Evolutionary conservation across 2,329 filamentous ascomycete genomes (phyloP).

Genomic region (Penicillium paneum): DNA sequence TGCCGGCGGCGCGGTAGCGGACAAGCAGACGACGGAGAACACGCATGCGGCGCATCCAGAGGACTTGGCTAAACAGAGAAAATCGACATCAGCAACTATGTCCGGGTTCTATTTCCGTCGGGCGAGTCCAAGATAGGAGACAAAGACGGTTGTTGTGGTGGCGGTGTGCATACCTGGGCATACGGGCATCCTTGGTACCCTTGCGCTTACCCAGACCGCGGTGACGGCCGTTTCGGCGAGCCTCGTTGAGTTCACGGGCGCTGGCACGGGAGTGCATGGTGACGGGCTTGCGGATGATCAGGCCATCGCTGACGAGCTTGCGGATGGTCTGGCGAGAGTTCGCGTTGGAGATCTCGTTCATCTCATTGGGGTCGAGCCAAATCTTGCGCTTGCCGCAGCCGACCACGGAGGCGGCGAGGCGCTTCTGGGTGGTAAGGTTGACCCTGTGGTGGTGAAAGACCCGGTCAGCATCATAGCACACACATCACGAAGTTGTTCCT

Average conservation of each 20-base stretch:
- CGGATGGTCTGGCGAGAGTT: slow-evolving; percentile 99
- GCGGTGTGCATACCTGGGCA: slow-evolving; percentile 73
- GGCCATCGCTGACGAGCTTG: slow-evolving; percentile 99
- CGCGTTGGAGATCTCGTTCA: slow-evolving; percentile 99
- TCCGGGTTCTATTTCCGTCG: not conserved
- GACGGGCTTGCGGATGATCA: slow-evolving; percentile 99
- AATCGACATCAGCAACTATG: slow-evolving; percentile 21
- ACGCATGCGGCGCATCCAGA: slow-evolving; percentile 99
- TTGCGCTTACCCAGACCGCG: slow-evolving; percentile 99
- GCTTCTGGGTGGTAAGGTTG: slow-evolving; percentile 99
- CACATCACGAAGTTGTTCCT: slow-evolving; percentile 15
- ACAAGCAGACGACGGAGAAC: slow-evolving; percentile 98
- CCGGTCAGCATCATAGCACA: slow-evolving; percentile 32
- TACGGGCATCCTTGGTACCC: slow-evolving; percentile 99
- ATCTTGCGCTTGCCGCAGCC: slow-evolving; percentile 99
- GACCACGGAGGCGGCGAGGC: slow-evolving; percentile 97
- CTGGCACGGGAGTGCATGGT: slow-evolving; percentile 99
- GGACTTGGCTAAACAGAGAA: slow-evolving; percentile 68
- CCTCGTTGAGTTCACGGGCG: slow-evolving; percentile 90
- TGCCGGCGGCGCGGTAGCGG: slow-evolving; percentile 99
- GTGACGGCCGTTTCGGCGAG: slow-evolving; percentile 93
- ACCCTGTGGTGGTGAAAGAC: slow-evolving; percentile 64
- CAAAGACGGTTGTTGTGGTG: not conserved
- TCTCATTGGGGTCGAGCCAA: slow-evolving; percentile 99
- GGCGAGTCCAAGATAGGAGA: not conserved